Conservation (phyloP, 208 protist species). For the Vickermania spadyakhi region DNA sequence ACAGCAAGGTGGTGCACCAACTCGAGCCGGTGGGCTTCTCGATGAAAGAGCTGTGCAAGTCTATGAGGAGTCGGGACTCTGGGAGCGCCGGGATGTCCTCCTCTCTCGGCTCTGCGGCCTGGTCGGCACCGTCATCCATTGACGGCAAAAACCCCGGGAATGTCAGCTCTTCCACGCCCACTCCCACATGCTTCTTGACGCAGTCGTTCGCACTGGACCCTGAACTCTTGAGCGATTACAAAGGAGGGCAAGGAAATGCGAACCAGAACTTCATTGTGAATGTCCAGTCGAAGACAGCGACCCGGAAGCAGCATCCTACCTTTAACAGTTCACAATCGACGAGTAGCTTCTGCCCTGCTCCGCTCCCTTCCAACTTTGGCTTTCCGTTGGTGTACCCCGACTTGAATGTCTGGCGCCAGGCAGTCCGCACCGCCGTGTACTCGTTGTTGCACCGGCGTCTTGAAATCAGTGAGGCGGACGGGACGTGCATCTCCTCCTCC, state of each 20-base stretch:
- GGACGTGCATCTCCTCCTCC: neutral
- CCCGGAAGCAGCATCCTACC: neutral
- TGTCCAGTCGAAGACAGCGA: neutral
- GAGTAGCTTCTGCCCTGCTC: neutral
- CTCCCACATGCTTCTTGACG: neutral
- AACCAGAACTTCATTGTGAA: neutral
- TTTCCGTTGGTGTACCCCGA: neutral
- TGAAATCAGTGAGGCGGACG: constrained; percentile 7
- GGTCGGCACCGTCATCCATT: neutral
- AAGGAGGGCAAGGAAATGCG: neutral
- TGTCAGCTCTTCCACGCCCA: neutral
- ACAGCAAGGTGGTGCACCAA: neutral
- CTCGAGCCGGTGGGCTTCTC: neutral
- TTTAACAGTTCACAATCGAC: neutral
- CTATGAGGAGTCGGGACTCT: no score
- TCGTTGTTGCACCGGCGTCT: constrained; percentile 27
- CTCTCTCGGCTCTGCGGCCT: neutral
- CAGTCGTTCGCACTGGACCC: neutral
- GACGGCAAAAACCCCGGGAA: neutral
- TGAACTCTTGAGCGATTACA: neutral
- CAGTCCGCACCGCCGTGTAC: constrained; percentile 21
- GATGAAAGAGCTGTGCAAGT: neutral
- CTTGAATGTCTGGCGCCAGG: constrained; percentile 11
- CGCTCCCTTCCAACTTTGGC: neutral
- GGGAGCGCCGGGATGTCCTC: neutral